Percentiles rank a stretch among this genome's conserved stretches.
Evolutionary conservation across 441 rosid genomes (phyloP).

Genomic region (Mallotus japonicus): DNA sequence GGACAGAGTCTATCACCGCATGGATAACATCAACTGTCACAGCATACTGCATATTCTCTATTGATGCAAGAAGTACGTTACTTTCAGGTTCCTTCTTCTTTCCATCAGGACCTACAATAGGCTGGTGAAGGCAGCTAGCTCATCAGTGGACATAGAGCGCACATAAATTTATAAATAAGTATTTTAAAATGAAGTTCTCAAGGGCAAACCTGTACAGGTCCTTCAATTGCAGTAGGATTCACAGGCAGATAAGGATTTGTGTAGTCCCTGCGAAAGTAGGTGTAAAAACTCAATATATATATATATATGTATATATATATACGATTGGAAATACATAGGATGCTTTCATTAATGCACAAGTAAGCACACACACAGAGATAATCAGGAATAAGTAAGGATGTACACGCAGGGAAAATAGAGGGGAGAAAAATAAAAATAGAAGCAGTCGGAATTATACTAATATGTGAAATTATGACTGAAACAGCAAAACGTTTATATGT

Average conservation of each 20-base stretch:
- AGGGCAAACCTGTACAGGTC: slow-evolving; percentile 63
- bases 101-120: slow-evolving; percentile 86
- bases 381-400: background rate
- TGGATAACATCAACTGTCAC: slow-evolving; percentile 92
- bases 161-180: background rate
- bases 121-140: slow-evolving; percentile 45
- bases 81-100: slow-evolving; percentile 88
- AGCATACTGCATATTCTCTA: slow-evolving; percentile 99
- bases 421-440: background rate
- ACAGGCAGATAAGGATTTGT: slow-evolving; percentile 98
- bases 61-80: slow-evolving; percentile 91
- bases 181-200: background rate
- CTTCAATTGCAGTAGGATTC: slow-evolving; percentile 93
- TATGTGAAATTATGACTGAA: background rate
- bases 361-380: background rate
- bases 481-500: background rate
- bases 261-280: slow-evolving; percentile 64
- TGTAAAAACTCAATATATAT: slow-evolving; percentile 12
- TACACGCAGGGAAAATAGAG: no score
- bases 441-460: background rate
- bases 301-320: no score
- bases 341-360: slow-evolving; percentile 3
- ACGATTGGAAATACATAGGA: slow-evolving; percentile 15
- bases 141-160: slow-evolving; percentile 15
- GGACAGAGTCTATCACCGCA: slow-evolving; percentile 50